Conservation (phyloP, 768 basidiomycete genomes). For the Russula foetens region DNA sequence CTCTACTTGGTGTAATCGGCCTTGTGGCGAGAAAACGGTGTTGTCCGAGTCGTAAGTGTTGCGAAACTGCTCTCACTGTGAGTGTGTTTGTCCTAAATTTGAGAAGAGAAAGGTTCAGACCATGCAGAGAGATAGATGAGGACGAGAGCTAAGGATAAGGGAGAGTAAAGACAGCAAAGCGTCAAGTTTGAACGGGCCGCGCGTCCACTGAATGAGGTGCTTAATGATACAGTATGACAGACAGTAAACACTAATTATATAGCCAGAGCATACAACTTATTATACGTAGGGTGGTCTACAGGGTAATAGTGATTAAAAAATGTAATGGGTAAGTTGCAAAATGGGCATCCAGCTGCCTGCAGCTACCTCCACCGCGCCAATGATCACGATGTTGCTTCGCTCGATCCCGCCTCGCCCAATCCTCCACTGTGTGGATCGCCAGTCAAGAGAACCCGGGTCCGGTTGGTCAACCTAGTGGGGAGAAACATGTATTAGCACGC, state of each 20-base stretch:
- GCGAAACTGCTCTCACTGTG: slow-evolving; percentile 50
- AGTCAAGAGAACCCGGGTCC: background rate
- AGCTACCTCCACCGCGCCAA: background rate
- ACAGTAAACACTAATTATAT: background rate
- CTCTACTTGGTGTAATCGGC: slow-evolving; percentile 94
- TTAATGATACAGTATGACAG: background rate
- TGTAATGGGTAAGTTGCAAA: slow-evolving; percentile 4
- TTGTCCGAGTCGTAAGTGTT: slow-evolving; percentile 99
- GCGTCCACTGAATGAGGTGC: slow-evolving; percentile 1
- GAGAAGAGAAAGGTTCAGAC: background rate
- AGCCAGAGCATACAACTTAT: no score
- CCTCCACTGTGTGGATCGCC: background rate
- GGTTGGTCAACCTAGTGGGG: background rate
- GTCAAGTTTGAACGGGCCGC: slow-evolving; percentile 3
- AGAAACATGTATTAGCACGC: background rate
- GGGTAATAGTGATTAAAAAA: background rate
- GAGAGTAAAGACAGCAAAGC: no score
- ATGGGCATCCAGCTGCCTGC: slow-evolving; percentile 12
- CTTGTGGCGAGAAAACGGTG: slow-evolving; percentile 95
- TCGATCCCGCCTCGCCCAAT: slow-evolving; percentile 1
- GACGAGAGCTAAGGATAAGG: background rate
- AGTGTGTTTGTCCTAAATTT: background rate
- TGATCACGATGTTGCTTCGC: background rate
- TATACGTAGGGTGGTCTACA: no score
- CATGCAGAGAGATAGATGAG: background rate